Percentiles rank a stretch among this genome's conserved stretches.
Evolutionary conservation across 768 basidiomycete species (phyloP).

Genomic region (Tulasnella sp.): DNA sequence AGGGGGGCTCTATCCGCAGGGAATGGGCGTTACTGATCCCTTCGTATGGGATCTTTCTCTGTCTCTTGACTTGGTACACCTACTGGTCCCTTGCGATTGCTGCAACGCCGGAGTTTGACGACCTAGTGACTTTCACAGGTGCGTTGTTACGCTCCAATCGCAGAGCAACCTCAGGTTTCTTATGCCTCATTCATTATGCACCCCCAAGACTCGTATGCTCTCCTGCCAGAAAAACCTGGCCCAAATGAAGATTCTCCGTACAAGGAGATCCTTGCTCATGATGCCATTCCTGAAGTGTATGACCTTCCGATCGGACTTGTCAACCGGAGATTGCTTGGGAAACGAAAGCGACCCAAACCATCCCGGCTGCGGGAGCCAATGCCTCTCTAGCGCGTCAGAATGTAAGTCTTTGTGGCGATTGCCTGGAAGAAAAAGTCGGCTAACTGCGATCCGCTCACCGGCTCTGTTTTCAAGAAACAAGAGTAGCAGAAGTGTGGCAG

Average conservation of each 20-base stretch:
- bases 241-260: slow-evolving; percentile 43
- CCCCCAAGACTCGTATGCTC: slow-evolving; percentile 52
- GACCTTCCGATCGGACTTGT: slow-evolving; percentile 81
- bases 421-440: not conserved
- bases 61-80: slow-evolving; percentile 68
- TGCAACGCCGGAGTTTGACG: slow-evolving; percentile 64
- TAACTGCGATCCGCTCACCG: not conserved
- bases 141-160: slow-evolving; percentile 25
- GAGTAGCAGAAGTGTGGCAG: too few species aligned
- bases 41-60: slow-evolving; percentile 65
- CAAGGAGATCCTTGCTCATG: slow-evolving; percentile 42
- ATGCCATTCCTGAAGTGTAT: slow-evolving; percentile 61
- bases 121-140: slow-evolving; percentile 68
- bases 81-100: slow-evolving; percentile 74
- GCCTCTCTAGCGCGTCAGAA: not conserved
- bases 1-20: slow-evolving; percentile 38
- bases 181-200: not conserved
- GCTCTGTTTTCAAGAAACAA: too few species aligned
- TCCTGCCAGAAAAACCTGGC: slow-evolving; percentile 41
- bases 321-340: slow-evolving; percentile 62
- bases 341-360: not conserved
- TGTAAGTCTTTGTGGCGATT: not conserved
- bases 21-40: slow-evolving; percentile 85
- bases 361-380: not conserved
- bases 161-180: not conserved